Conservation (phyloP, 345 rosid species). For the Melaleuca quinquenervia region DNA sequence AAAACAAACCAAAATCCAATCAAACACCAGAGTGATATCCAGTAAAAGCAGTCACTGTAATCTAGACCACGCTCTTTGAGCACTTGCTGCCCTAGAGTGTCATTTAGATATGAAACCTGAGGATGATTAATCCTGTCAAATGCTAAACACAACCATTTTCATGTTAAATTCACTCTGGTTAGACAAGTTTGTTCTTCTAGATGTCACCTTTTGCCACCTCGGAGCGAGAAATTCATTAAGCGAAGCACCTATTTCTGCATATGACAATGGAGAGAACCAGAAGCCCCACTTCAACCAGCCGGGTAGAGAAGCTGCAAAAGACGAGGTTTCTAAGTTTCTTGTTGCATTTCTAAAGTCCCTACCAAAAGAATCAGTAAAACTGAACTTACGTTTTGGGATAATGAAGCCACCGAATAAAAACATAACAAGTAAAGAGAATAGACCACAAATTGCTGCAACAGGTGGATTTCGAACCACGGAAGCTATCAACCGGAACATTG, state of each 20-base stretch:
- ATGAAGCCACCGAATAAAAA: slow-evolving; percentile 34
- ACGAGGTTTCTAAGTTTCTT: background rate
- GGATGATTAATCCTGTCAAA: background rate
- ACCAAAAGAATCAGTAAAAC: background rate
- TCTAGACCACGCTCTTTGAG: slow-evolving; percentile 19
- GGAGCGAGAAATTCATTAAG: slow-evolving; percentile 45
- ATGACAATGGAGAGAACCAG: slow-evolving; percentile 37
- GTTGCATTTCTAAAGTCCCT: background rate
- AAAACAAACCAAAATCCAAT: slow-evolving; percentile 28
- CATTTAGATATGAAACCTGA: slow-evolving; percentile 23
- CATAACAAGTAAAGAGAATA: slow-evolving; percentile 2
- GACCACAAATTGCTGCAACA: slow-evolving; percentile 9
- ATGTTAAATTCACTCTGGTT: background rate
- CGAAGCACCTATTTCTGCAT: slow-evolving; percentile 29
- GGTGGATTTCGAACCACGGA: slow-evolving; percentile 18
- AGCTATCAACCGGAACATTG: slow-evolving; percentile 37
- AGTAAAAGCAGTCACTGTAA: slow-evolving; percentile 16
- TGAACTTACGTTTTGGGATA: slow-evolving; percentile 25
- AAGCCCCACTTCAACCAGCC: slow-evolving; percentile 39
- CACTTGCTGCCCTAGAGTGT: slow-evolving; percentile 17
- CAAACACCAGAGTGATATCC: slow-evolving; percentile 23
- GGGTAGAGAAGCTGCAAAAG: slow-evolving; percentile 32
- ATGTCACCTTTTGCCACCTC: slow-evolving; percentile 40
- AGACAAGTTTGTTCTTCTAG: background rate
- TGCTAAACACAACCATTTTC: background rate